phyloP scores from a whole-genome alignment of 208 protist species.

The Trypanosomatidae sp. region DNA sequence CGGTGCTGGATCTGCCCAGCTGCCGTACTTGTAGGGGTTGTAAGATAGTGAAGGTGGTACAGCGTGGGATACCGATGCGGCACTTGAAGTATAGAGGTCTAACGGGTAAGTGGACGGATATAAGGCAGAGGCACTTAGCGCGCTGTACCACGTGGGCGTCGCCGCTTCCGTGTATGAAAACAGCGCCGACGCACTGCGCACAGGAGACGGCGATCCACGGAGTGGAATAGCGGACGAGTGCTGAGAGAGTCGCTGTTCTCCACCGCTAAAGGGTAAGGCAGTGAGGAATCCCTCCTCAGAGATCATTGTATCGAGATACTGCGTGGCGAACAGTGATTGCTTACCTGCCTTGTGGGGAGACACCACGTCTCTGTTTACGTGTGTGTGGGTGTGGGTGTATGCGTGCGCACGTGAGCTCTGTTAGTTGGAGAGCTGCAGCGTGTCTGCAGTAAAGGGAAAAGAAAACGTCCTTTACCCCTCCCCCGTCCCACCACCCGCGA shows the following conservation, averaged over 20 bases:
- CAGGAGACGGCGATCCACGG: conserved; percentile 7
- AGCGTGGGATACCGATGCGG: not conserved
- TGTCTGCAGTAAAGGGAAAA: not conserved
- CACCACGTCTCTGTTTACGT: not conserved
- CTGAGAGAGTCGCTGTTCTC: not conserved
- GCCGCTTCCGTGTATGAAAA: not conserved
- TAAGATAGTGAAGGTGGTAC: not conserved
- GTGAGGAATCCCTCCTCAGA: conserved; percentile 24
- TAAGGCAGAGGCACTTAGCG: not conserved
- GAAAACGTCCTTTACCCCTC: not conserved
- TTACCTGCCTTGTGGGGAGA: not conserved
- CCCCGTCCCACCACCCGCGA: not conserved
- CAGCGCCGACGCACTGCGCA: not conserved
- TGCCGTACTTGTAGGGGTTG: not conserved
- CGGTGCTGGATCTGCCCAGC: not conserved
- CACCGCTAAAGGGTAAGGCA: conserved; percentile 12
- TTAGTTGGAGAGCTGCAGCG: not conserved
- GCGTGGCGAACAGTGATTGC: not conserved
- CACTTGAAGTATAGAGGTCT: not conserved
- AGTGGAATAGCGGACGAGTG: conserved; percentile 1
- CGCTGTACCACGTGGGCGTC: conserved; percentile 16
- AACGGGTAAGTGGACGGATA: conserved; percentile 13
- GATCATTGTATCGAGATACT: not conserved
- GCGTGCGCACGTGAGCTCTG: not conserved
- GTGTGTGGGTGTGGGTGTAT: not conserved